phyloP scores from a whole-genome alignment of 108 stramenopile species.

The Cyclotella baltica region DNA sequence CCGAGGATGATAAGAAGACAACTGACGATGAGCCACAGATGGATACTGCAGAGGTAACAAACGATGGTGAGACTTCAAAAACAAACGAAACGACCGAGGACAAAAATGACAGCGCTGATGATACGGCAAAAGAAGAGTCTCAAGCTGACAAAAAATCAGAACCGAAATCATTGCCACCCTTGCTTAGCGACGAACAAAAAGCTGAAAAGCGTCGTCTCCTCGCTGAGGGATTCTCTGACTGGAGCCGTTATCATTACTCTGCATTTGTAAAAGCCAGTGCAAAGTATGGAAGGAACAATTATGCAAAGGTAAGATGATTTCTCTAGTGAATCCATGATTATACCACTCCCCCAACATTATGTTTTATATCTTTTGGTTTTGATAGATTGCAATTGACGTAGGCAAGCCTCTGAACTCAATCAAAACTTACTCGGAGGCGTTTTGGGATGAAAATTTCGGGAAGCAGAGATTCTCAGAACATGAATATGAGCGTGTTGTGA shows the following conservation, averaged over 20 bases:
- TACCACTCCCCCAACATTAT: not conserved
- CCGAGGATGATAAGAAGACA: constrained; percentile 3
- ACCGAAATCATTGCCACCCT: constrained; percentile 65
- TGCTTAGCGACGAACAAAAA: constrained; percentile 69
- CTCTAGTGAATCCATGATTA: not conserved
- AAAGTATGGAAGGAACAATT: constrained; percentile 64
- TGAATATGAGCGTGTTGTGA: constrained; percentile 89
- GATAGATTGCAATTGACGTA: constrained; percentile 76
- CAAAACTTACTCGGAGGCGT: constrained; percentile 64
- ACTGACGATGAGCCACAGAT: constrained; percentile 23
- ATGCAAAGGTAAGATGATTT: constrained; percentile 32
- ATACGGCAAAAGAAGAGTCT: constrained; percentile 15
- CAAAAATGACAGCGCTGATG: not conserved
- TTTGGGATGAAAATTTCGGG: constrained; percentile 80
- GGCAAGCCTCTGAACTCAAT: constrained; percentile 72
- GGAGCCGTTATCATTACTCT: constrained; percentile 92
- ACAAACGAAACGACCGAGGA: constrained; percentile 10
- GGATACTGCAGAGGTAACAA: constrained; percentile 18
- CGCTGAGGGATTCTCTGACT: constrained; percentile 92
- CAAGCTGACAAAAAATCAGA: constrained; percentile 37
- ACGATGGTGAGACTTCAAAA: constrained; percentile 9
- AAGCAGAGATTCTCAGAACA: constrained; percentile 80
- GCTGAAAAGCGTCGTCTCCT: constrained; percentile 77
- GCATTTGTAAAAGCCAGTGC: constrained; percentile 91
- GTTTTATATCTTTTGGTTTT: not conserved